A percentile compares a stretch with the other conserved stretches of the same genome.
Conservation (phyloP, 2,329 filamentous ascomycete species). For the Ascochyta clinopodiicola region DNA sequence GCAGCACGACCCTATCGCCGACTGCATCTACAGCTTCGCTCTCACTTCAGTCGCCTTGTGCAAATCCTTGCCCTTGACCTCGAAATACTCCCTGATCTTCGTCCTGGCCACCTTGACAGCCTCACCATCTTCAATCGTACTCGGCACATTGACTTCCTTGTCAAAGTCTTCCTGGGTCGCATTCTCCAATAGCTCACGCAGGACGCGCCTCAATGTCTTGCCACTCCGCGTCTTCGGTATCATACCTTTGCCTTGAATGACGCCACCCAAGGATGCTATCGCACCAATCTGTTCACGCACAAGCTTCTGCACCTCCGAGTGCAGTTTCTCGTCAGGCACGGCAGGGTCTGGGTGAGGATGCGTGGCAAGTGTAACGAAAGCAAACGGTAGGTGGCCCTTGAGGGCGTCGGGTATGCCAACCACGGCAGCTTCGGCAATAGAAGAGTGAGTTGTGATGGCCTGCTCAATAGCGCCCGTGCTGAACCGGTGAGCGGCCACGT, state of each 20-base stretch:
- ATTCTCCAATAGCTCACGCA: slow-evolving; percentile 85
- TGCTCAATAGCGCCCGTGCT: slow-evolving; percentile 93
- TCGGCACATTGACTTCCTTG: slow-evolving; percentile 75
- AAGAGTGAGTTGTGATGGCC: slow-evolving; percentile 80
- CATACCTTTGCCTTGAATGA: slow-evolving; percentile 83
- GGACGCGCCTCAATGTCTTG: slow-evolving; percentile 83
- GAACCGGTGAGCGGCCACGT: slow-evolving; percentile 91
- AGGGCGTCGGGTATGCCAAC: slow-evolving; percentile 83
- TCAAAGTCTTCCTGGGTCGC: slow-evolving; percentile 75
- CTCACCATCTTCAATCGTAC: slow-evolving; percentile 81
- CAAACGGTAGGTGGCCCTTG: slow-evolving; percentile 92
- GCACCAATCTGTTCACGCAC: slow-evolving; percentile 84
- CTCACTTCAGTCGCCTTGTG: slow-evolving; percentile 48
- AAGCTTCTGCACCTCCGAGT: slow-evolving; percentile 71
- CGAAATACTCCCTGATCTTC: slow-evolving; percentile 79
- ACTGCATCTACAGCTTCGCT: slow-evolving; percentile 49
- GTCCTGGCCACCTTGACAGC: slow-evolving; percentile 76
- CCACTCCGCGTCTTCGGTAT: slow-evolving; percentile 93
- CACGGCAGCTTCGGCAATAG: slow-evolving; percentile 83
- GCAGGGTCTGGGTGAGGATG: slow-evolving; percentile 60
- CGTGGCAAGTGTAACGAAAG: slow-evolving; percentile 73
- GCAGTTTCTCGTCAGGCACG: slow-evolving; percentile 56
- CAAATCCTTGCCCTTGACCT: slow-evolving; percentile 48
- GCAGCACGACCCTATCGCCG: not conserved
- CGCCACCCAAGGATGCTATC: slow-evolving; percentile 84